These are phyloP conservation scores for Pulicaria dysenterica DNA, from an alignment of 129 eudicot genomes.

Conservation along the genomic window DNA sequence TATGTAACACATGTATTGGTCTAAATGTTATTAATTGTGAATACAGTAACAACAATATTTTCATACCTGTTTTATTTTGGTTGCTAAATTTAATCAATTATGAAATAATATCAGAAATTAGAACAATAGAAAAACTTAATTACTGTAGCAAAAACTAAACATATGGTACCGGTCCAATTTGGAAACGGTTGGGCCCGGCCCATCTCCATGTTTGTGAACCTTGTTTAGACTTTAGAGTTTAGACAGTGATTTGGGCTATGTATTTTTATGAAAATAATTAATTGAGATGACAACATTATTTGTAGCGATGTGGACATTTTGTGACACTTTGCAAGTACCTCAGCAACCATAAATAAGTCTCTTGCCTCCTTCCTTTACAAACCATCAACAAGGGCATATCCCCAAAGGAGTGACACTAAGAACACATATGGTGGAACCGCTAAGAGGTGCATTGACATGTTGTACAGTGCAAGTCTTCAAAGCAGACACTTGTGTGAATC, in stretches of 20 bases:
- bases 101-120: too few species aligned
- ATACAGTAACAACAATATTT: too few species aligned
- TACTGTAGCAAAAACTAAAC: too few species aligned
- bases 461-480: conserved; percentile 24
- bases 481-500: background rate
- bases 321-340: conserved; percentile 17
- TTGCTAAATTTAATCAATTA: too few species aligned
- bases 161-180: too few species aligned
- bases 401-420: conserved; percentile 39
- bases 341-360: conserved; percentile 27
- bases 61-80: too few species aligned
- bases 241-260: background rate
- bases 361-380: background rate
- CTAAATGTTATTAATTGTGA: too few species aligned
- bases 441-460: conserved; percentile 29
- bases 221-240: background rate
- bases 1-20: too few species aligned
- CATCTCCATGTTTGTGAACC: background rate
- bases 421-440: conserved; percentile 38
- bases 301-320: conserved; percentile 31
- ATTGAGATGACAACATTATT: conserved; percentile 37
- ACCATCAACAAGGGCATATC: conserved; percentile 20
- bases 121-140: too few species aligned
- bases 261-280: too few species aligned
- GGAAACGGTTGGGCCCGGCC: too few species aligned